phyloP scores from a whole-genome alignment of 306 rosid species.

The Corylus heterophylla region DNA sequence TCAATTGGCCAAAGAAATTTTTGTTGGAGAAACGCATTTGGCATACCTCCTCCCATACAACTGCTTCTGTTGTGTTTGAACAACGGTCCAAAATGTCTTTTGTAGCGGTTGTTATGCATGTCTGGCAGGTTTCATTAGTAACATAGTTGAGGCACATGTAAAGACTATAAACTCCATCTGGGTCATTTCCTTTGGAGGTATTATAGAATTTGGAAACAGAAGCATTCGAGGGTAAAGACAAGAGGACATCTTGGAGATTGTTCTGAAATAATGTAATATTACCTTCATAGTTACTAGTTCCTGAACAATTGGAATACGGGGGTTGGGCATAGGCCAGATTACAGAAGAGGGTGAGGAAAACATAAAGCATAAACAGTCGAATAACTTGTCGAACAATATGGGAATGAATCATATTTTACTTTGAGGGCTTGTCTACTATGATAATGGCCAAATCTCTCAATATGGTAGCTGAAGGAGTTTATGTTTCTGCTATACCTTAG shows the following conservation, averaged over 20 bases:
- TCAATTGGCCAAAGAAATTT: conserved; percentile 45
- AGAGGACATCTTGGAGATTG: conserved; percentile 36
- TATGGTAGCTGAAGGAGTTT: background rate
- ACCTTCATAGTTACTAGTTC: conserved; percentile 17
- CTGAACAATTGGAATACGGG: conserved; percentile 35
- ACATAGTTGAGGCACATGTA: conserved; percentile 47
- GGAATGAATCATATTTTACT: conserved; percentile 19
- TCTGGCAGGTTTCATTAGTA: conserved; percentile 23
- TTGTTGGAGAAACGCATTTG: conserved; percentile 53
- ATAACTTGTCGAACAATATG: conserved; percentile 13
- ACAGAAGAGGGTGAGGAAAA: background rate
- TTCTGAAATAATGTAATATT: conserved; percentile 21
- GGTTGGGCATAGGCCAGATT: background rate
- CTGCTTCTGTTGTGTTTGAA: conserved; percentile 45
- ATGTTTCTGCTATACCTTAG: background rate
- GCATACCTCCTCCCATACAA: conserved; percentile 56
- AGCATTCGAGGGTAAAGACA: conserved; percentile 31
- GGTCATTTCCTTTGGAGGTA: conserved; percentile 28
- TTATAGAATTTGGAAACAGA: conserved; percentile 32
- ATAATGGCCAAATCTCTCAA: background rate
- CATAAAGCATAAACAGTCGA: conserved; percentile 26
- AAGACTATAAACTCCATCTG: conserved; percentile 25
- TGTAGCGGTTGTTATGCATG: conserved; percentile 39
- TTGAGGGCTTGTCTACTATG: background rate
- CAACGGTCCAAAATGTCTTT: conserved; percentile 35